phyloP scores from a whole-genome alignment of 1,284 basidiomycete genomes.

The Moesziomyces parantarcticus region DNA sequence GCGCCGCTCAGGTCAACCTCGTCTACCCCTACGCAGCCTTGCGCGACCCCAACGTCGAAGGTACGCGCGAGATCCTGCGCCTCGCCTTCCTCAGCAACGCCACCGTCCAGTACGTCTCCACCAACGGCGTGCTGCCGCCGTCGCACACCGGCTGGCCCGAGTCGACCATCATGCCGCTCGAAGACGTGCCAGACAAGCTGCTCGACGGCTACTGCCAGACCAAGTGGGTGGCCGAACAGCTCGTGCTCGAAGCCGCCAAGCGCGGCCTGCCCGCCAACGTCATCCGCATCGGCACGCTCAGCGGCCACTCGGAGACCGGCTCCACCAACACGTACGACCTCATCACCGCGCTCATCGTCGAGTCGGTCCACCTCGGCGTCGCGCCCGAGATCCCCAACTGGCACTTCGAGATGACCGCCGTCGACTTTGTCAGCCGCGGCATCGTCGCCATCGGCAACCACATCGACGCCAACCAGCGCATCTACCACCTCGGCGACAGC shows the following conservation, averaged over 20 bases:
- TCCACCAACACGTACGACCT: constrained; percentile 66
- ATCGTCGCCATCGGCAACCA: constrained; percentile 60
- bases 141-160: constrained; percentile 63
- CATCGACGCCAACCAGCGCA: constrained; percentile 51
- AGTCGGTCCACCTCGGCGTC: constrained; percentile 62
- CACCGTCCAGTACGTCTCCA: constrained; percentile 67
- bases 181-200: constrained; percentile 63
- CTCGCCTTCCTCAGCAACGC: constrained; percentile 65
- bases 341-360: constrained; percentile 65
- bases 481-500: constrained; percentile 64
- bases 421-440: constrained; percentile 62
- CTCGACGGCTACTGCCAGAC: constrained; percentile 68
- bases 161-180: constrained; percentile 54
- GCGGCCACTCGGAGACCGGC: constrained; percentile 63
- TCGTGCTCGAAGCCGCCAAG: constrained; percentile 59
- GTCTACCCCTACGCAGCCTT: constrained; percentile 67
- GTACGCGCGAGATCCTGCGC: constrained; percentile 68
- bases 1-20: constrained; percentile 67
- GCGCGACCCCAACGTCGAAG: constrained; percentile 65
- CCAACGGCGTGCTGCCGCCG: constrained; percentile 67
- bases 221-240: constrained; percentile 68
- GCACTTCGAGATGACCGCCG: constrained; percentile 66
- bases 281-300: constrained; percentile 66
- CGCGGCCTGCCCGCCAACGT: constrained; percentile 66
- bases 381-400: constrained; percentile 62